phyloP scores from a whole-genome alignment of 164 flowering plant species.

The Stephania cephalantha region DNA sequence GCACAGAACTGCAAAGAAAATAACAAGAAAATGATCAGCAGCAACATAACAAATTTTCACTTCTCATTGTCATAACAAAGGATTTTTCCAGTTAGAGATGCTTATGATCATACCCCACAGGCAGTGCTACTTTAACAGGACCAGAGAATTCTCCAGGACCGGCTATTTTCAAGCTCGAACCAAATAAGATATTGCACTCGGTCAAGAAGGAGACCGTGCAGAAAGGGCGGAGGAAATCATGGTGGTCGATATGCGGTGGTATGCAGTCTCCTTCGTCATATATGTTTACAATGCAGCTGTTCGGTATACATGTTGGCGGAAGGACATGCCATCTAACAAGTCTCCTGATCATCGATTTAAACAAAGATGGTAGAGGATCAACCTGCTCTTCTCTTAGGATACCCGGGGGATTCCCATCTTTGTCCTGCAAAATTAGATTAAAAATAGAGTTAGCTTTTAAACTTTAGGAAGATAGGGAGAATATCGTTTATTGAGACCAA shows the following conservation, averaged over 20 bases:
- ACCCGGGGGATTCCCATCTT: slow-evolving; percentile 57
- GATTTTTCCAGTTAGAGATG: background rate
- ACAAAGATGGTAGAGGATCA: slow-evolving; percentile 46
- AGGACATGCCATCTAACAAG: slow-evolving; percentile 46
- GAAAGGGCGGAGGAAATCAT: slow-evolving; percentile 52
- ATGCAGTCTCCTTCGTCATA: slow-evolving; percentile 62
- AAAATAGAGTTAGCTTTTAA: background rate
- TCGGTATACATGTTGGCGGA: slow-evolving; percentile 43
- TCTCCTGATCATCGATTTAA: slow-evolving; percentile 42
- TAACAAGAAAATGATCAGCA: background rate
- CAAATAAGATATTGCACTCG: slow-evolving; percentile 46
- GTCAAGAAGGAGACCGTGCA: slow-evolving; percentile 53
- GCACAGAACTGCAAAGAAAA: slow-evolving; percentile 44
- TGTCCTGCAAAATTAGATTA: slow-evolving; percentile 34
- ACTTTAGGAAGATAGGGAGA: background rate
- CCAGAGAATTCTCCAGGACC: slow-evolving; percentile 50
- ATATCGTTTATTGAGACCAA: background rate
- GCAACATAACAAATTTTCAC: background rate
- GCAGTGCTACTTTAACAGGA: slow-evolving; percentile 41
- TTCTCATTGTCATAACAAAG: background rate
- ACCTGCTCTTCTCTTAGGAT: slow-evolving; percentile 54
- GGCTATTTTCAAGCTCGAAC: slow-evolving; percentile 30
- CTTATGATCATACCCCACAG: slow-evolving; percentile 44
- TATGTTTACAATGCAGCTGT: slow-evolving; percentile 57
- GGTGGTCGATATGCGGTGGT: slow-evolving; percentile 63